Conservation (phyloP, 306 rosid species). For the Erythrophleum fordii region DNA sequence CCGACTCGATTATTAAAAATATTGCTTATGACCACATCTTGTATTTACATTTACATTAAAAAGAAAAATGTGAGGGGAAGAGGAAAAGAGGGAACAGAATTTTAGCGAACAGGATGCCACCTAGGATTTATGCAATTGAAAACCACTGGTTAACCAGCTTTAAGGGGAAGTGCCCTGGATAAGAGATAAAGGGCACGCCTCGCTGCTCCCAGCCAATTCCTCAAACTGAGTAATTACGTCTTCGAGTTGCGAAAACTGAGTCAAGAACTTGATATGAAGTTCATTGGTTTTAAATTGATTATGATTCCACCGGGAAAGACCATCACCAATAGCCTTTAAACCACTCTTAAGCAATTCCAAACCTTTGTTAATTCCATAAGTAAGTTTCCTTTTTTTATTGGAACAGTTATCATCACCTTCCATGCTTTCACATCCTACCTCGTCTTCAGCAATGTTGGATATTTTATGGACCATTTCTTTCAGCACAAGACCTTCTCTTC, state of each 20-base stretch:
- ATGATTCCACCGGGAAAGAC: conserved; percentile 73
- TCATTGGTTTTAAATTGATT: conserved; percentile 54
- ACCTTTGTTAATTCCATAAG: conserved; percentile 71
- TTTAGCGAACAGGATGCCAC: conserved; percentile 1
- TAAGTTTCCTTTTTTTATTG: conserved; percentile 79
- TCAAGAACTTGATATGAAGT: conserved; percentile 55
- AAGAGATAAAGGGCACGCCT: conserved; percentile 35
- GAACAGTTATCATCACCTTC: conserved; percentile 48
- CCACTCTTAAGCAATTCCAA: conserved; percentile 76
- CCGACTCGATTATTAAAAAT: neutral
- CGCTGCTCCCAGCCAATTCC: conserved; percentile 55
- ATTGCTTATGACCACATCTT: neutral
- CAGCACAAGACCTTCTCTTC: conserved; percentile 68
- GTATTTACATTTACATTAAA: neutral
- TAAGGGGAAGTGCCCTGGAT: conserved; percentile 19
- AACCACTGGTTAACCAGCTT: conserved; percentile 31
- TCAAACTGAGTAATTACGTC: conserved; percentile 64
- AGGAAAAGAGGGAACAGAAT: neutral
- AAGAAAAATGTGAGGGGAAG: neutral
- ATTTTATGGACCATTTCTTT: conserved; percentile 59
- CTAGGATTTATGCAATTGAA: neutral
- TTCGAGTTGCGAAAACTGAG: conserved; percentile 72
- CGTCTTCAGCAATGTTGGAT: conserved; percentile 45
- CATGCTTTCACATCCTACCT: conserved; percentile 48
- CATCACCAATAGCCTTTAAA: conserved; percentile 68